phyloP scores from a whole-genome alignment of 371 early-diverging fungal genomes.

The Lichtheimia hyalospora region DNA sequence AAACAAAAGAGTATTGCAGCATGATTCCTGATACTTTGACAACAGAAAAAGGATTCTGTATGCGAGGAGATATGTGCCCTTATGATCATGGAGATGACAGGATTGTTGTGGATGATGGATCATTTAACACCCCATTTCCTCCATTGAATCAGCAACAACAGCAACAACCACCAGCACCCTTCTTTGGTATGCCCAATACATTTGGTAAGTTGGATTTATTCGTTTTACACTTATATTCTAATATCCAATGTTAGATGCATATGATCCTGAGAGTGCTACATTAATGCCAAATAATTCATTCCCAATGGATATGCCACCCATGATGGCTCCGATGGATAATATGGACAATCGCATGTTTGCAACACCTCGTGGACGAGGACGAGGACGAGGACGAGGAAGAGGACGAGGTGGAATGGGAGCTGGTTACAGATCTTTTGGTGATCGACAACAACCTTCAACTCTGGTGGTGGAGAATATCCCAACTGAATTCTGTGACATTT shows the following conservation, averaged over 20 bases:
- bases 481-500: conserved; percentile 58
- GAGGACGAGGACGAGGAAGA: conserved; percentile 38
- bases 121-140: conserved; percentile 26
- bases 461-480: conserved; percentile 78
- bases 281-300: conserved; percentile 9
- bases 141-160: conserved; percentile 15
- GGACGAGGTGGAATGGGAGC: conserved; percentile 17
- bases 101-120: conserved; percentile 69
- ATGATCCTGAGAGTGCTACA: conserved; percentile 21
- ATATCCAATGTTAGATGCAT: conserved; percentile 10
- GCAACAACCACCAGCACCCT: conserved; percentile 7
- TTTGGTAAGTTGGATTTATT: conserved; percentile 12
- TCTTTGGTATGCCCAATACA: conserved; percentile 22
- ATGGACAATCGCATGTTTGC: conserved; percentile 8
- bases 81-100: conserved; percentile 79
- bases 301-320: conserved; percentile 10
- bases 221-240: neutral
- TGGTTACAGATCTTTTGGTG: conserved; percentile 6
- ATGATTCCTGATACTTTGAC: neutral
- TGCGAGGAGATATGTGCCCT: conserved; percentile 80
- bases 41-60: conserved; percentile 71
- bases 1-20: too few species aligned
- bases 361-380: conserved; percentile 14
- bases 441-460: conserved; percentile 32
- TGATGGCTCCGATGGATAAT: conserved; percentile 12